Base-by-base conservation (phyloP, 225 moss, liverwort and hornwort species). In the Pseudoscleropodium purum region DNA sequence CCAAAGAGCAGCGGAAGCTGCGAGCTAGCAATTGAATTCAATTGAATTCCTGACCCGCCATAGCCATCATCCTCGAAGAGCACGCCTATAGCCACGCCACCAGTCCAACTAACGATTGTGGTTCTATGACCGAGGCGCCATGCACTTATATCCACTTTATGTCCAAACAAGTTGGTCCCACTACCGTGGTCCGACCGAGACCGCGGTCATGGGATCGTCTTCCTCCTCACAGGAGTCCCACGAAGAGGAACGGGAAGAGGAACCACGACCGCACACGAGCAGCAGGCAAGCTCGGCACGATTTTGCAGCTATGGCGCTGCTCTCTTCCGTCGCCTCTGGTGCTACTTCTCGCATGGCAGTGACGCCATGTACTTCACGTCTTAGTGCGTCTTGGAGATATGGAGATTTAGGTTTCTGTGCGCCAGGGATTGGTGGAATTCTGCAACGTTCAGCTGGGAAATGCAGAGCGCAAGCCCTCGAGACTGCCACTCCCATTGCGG, bases 281-380 rank as follows among this genome's bases (percentile, higher is more conserved):
- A 87, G 76, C 75, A 62, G 88, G 47, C 37, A 41, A 89, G 74
- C 56, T 73, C 67, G 25, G 10, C 9, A 26, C 33, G 68, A 82
- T 73, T 72, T 60, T 86, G 88, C 85, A 91, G 92, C 89, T 75
- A 93, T 93, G 93, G 90, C 90, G 76, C 89, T 89, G 88, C 83
- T 91, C 60, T 67, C 66, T 43, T 90, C 90, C 54, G 63, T 91
- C 57, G 84, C 93, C 41, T 88, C 79, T 75, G 84, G 84, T 65
- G 69, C 92, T 57, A 43, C 88, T 85, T 45, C 91, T 88, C 88
- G 83, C 64, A 43, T 84, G 39, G 89, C 52, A 43, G 90, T 73
- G 70, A 79, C 84, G 87, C 90, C 86, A 18, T 83, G 79, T 60
- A 54, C 86, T 81, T 79, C 89, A 12, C 83, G 86, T 20, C 49